These are phyloP conservation scores for Monosporascus sp. DNA, from an alignment of 2,329 filamentous ascomycete genomes.

Conservation along the genomic window DNA sequence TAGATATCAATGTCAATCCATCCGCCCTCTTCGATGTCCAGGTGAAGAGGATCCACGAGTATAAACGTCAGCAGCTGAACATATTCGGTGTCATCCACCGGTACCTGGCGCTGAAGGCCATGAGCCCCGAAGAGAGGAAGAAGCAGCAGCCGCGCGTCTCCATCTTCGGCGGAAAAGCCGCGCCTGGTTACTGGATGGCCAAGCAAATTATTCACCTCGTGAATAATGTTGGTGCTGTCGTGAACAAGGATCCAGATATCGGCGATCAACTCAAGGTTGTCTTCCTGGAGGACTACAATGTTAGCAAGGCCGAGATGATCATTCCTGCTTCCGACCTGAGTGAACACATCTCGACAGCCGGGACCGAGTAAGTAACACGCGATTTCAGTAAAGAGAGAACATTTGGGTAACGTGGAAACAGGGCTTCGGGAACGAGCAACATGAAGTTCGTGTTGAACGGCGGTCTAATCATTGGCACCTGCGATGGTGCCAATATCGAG, in stretches of 20 bases:
- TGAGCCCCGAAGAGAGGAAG: conserved; percentile 79
- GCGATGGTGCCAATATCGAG: conserved; percentile 96
- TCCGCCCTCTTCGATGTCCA: conserved; percentile 90
- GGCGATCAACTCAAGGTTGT: conserved; percentile 95
- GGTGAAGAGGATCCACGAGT: conserved; percentile 98
- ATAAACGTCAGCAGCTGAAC: conserved; percentile 98
- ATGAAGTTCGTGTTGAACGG: conserved; percentile 99
- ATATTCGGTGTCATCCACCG: conserved; percentile 97
- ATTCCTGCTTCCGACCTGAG: conserved; percentile 90
- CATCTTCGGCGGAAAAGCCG: conserved; percentile 96
- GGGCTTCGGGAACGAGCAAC: conserved; percentile 81
- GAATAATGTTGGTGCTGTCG: conserved; percentile 82
- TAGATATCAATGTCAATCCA: conserved; percentile 79
- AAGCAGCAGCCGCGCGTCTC: conserved; percentile 83
- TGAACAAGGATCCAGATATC: conserved; percentile 89
- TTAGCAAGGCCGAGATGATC: conserved; percentile 98
- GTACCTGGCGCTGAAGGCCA: conserved; percentile 81
- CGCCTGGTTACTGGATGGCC: conserved; percentile 99
- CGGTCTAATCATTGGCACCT: conserved; percentile 94
- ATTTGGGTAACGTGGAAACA: conserved; percentile 17
- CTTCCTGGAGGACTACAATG: conserved; percentile 97
- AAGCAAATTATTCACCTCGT: conserved; percentile 98
- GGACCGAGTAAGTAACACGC: conserved; percentile 63
- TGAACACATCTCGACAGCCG: conserved; percentile 97
- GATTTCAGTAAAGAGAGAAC: background rate